A percentile compares a stretch with the other conserved stretches of the same genome.
Evolutionary conservation across 1,139 yeast genomes (phyloP).

Genomic region (Zygosaccharomyces sapae): DNA sequence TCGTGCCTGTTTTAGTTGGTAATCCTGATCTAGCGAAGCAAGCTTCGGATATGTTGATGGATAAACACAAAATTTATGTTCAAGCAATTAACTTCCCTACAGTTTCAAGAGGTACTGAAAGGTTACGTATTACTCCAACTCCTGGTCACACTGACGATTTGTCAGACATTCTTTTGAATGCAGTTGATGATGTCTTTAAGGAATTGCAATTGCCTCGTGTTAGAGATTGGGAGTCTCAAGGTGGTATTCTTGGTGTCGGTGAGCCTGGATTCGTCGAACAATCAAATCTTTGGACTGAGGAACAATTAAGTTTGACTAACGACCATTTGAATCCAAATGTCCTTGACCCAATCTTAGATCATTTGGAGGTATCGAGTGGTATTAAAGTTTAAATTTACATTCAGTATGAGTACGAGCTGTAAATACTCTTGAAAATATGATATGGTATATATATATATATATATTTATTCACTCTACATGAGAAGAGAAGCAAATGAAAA

Average conservation of each 20-base stretch:
- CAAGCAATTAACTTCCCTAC: constrained; percentile 99
- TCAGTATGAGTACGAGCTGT: background rate
- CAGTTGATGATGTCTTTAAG: constrained; percentile 76
- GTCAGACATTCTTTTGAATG: constrained; percentile 68
- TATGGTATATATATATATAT: background rate
- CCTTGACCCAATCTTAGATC: constrained; percentile 52
- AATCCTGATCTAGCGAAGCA: constrained; percentile 87
- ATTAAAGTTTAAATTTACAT: constrained; percentile 30
- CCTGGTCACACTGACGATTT: constrained; percentile 87
- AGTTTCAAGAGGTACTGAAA: constrained; percentile 91
- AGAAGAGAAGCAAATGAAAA: background rate
- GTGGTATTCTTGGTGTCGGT: constrained; percentile 92
- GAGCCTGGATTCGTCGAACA: constrained; percentile 44
- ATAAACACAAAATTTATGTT: constrained; percentile 82
- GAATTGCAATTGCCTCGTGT: constrained; percentile 73
- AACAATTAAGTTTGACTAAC: constrained; percentile 61
- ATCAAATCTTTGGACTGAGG: constrained; percentile 74
- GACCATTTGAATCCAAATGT: constrained; percentile 63
- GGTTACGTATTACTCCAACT: constrained; percentile 94
- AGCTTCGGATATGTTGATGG: constrained; percentile 84
- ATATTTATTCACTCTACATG: background rate
- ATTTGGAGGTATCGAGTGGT: constrained; percentile 69
- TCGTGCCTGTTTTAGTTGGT: constrained; percentile 91
- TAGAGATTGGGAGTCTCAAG: constrained; percentile 68
- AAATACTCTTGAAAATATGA: background rate